Percentiles rank a stretch among this genome's conserved stretches.
phyloP scores from a whole-genome alignment of 1,284 basidiomycete species.

The Sanguinoderma infundibulare region DNA sequence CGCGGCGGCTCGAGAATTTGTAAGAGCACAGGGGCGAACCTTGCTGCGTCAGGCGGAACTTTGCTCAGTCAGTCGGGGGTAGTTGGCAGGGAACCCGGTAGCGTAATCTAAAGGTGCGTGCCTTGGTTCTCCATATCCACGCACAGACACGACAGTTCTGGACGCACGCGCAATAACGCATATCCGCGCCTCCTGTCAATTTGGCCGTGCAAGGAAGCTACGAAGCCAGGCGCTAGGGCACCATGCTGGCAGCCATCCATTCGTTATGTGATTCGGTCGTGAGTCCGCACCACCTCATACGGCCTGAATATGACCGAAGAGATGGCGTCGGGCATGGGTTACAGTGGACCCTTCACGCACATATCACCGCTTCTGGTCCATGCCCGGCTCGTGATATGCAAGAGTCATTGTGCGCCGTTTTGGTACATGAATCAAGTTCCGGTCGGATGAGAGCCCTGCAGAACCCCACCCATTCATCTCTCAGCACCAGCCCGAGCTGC shows the following conservation, averaged over 20 bases:
- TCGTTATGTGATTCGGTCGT: background rate
- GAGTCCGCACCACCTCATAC: background rate
- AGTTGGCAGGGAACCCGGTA: background rate
- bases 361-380: background rate
- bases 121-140: background rate
- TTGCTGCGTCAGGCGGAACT: slow-evolving; percentile 9
- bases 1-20: slow-evolving; percentile 7
- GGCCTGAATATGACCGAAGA: background rate
- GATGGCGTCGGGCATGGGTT: background rate
- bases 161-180: background rate
- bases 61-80: slow-evolving; percentile 1
- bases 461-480: background rate
- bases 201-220: background rate
- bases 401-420: slow-evolving; percentile 9
- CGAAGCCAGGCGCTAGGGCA: background rate
- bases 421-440: slow-evolving; percentile 9
- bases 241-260: background rate
- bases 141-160: background rate
- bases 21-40: slow-evolving; percentile 9
- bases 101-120: slow-evolving; percentile 1
- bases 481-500: background rate
- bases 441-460: background rate
- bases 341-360: background rate
- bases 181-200: slow-evolving; percentile 7
- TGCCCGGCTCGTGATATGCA: background rate